Base-by-base conservation (phyloP, 768 basidiomycete genomes). In the Boletus reticuloceps region DNA sequence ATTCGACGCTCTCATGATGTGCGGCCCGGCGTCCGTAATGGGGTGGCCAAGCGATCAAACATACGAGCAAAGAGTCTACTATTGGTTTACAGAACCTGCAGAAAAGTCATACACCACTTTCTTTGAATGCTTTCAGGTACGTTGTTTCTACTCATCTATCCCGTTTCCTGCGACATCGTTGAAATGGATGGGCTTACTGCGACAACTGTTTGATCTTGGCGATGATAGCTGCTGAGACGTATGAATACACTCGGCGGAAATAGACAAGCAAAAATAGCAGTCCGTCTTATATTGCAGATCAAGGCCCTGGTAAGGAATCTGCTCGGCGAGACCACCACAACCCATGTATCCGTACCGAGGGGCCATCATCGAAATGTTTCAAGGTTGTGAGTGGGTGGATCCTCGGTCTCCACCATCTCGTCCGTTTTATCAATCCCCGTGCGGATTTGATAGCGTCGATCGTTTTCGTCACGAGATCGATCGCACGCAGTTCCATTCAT, bases 321-420 rank as follows among this genome's bases (percentile, higher is more conserved):
- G 91, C 72, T 94, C 91, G 74, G 83, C 20, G 20, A 20, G 74
- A 49, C 92, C 91, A 65, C 81, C 82, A 55, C 79, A 85, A 68
- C 90, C 89, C 75, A 94, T 86, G 77, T 93, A 91, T 13, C 79
- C 84, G 65, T 86, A 94, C 65, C 79, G 86, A 41, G 91, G 91
- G 31, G 73, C 50, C 76, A 78, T 79, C 65, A 67, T 72, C 58
- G 65, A 34, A 6, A 36, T 27, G 27, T 27, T 27, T 34, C 22
- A 14, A 55, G n/a, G 16, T 45, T 17, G 51, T 36, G 31, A 27
- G 25, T 27, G 25, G 27, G 8, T 27, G 20, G 25, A 14, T 7
- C 19, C 22, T 20, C 14, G 27, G 56, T 56, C 22, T 25, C 22
- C 22, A 3, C 22, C 22, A 25, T 25, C 50, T 44, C 47, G 42